These are phyloP conservation scores for sunflower (Helianthus annuus) DNA, from an alignment of 129 eudicot species.

Conservation along the genomic window DNA sequence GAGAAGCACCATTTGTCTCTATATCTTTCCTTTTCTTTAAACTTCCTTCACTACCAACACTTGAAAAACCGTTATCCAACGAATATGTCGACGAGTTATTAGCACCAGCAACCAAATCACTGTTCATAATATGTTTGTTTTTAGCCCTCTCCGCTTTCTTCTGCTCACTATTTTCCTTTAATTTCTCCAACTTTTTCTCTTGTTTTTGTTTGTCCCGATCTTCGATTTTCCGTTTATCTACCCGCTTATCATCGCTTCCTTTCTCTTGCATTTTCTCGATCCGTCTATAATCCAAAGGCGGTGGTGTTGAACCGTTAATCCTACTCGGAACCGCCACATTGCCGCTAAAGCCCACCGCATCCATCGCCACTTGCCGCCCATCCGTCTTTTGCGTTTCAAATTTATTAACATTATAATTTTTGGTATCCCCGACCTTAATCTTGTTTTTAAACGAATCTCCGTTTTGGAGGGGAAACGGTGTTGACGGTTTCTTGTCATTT, in stretches of 20 bases:
- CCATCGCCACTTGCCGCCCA: slow-evolving; percentile 31
- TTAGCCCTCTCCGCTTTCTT: slow-evolving; percentile 39
- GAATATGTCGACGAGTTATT: slow-evolving; percentile 19
- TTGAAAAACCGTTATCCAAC: slow-evolving; percentile 24
- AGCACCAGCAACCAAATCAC: slow-evolving; percentile 11
- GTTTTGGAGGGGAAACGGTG: slow-evolving; percentile 35
- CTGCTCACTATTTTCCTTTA: slow-evolving; percentile 41
- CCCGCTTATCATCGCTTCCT: slow-evolving; percentile 40
- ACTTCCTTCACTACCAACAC: slow-evolving; percentile 41
- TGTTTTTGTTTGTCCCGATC: slow-evolving; percentile 43
- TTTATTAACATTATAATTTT: slow-evolving; percentile 29
- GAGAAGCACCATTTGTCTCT: slow-evolving; percentile 55
- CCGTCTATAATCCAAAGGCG: slow-evolving; percentile 40
- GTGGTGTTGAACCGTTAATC: slow-evolving; percentile 33
- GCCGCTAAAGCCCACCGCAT: slow-evolving; percentile 29
- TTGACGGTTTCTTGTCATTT: slow-evolving; percentile 26
- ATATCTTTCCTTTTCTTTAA: slow-evolving; percentile 57
- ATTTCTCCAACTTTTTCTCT: slow-evolving; percentile 44
- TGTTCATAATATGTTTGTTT: slow-evolving; percentile 31
- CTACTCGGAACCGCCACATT: slow-evolving; percentile 32
- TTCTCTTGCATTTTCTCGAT: slow-evolving; percentile 45
- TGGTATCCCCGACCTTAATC: slow-evolving; percentile 23
- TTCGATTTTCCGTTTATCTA: slow-evolving; percentile 33
- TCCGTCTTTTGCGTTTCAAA: slow-evolving; percentile 31
- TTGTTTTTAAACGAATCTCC: slow-evolving; percentile 41